Conservation (phyloP, 1,284 basidiomycete genomes). For the Pulveroboletus sp. region DNA sequence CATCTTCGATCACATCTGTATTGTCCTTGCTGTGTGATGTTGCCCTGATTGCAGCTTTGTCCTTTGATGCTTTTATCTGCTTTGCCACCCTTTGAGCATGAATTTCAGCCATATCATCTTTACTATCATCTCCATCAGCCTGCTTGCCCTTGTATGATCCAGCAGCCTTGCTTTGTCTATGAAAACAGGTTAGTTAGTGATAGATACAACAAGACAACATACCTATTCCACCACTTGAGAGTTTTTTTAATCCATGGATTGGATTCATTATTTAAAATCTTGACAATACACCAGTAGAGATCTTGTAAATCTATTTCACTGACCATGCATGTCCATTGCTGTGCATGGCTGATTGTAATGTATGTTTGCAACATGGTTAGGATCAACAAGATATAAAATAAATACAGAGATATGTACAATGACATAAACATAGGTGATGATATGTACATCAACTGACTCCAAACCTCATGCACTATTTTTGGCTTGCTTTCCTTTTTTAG, state of each 20-base stretch:
- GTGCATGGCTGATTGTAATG: slow-evolving; percentile 5
- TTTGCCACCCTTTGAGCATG: background rate
- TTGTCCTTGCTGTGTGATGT: too few species aligned
- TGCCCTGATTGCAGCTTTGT: too few species aligned
- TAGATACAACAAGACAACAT: background rate
- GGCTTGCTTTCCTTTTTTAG: background rate
- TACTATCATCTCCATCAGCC: background rate
- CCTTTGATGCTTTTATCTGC: background rate
- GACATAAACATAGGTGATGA: slow-evolving; percentile 8
- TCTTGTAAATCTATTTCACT: slow-evolving; percentile 2
- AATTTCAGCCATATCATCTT: background rate
- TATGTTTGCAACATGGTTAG: background rate
- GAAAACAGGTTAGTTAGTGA: background rate
- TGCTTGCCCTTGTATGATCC: background rate
- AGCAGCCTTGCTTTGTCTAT: background rate
- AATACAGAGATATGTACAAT: background rate
- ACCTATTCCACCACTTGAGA: slow-evolving; percentile 12
- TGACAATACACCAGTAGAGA: slow-evolving; percentile 4
- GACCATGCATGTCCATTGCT: background rate
- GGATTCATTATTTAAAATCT: background rate
- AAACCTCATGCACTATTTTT: slow-evolving; percentile 10
- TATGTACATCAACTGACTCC: background rate
- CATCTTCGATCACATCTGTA: too few species aligned
- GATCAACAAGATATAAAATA: background rate
- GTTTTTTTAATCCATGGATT: slow-evolving; percentile 4